phyloP scores from a whole-genome alignment of 169 alveolate genomes.

The Eimeria acervulina region DNA sequence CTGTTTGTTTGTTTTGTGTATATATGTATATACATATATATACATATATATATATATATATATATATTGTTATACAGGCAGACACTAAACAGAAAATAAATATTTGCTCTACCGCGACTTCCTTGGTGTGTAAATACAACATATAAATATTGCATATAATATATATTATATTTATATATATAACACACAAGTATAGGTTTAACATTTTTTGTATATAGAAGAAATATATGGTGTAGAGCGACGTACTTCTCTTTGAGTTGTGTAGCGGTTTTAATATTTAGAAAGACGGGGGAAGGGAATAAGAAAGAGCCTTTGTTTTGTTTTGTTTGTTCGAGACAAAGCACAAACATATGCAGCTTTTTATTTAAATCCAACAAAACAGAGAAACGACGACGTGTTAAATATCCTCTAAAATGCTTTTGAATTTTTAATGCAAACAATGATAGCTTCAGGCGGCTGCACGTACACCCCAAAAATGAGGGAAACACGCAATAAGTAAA shows the following conservation, averaged over 20 bases:
- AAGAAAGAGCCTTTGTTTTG: constrained; percentile 35
- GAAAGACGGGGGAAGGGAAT: constrained; percentile 24
- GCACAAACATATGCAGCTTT: not conserved
- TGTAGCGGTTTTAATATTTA: not conserved
- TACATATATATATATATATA: too few relatives aligned
- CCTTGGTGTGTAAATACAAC: too few relatives aligned
- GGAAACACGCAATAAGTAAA: not conserved
- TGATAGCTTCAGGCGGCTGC: constrained; percentile 13
- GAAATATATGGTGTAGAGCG: not conserved
- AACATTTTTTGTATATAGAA: too few relatives aligned
- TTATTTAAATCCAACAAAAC: constrained; percentile 24
- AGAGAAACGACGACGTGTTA: constrained; percentile 20
- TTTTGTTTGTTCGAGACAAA: not conserved
- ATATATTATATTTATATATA: too few relatives aligned
- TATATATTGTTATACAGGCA: too few relatives aligned
- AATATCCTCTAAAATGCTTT: constrained; percentile 8
- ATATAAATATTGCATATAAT: too few relatives aligned
- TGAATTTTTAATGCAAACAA: constrained; percentile 38
- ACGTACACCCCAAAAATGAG: too few relatives aligned
- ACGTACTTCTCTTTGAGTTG: constrained; percentile 40
- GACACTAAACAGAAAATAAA: too few relatives aligned
- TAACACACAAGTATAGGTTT: too few relatives aligned
- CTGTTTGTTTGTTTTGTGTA: too few relatives aligned
- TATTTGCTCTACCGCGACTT: too few relatives aligned
- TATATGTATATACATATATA: too few relatives aligned